These are phyloP conservation scores for Rhamnella rubrinervis DNA, from an alignment of 331 rosid species.

Conservation along the genomic window DNA sequence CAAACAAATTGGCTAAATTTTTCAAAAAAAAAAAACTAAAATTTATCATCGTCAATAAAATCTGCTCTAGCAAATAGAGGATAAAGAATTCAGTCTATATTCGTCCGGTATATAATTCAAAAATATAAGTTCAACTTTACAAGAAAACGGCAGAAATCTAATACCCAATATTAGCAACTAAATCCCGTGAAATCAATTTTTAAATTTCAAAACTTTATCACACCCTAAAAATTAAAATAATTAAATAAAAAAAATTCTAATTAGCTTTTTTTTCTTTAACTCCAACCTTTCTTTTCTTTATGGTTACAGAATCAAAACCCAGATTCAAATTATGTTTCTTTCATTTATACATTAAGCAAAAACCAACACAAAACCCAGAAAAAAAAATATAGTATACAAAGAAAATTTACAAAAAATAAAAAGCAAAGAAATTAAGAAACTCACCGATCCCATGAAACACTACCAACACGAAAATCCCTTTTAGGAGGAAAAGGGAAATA, in stretches of 20 bases:
- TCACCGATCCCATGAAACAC: conserved; percentile 53
- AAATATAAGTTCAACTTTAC: background rate
- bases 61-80: too few relatives aligned
- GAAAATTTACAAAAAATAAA: background rate
- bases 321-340: conserved; percentile 12
- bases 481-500: conserved; percentile 9
- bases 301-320: conserved; percentile 2
- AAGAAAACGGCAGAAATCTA: conserved; percentile 28
- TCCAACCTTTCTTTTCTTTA: background rate
- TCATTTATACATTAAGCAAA: background rate
- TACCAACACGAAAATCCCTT: conserved; percentile 16
- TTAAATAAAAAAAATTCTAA: too few relatives aligned
- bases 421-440: conserved; percentile 30
- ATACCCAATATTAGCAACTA: conserved; percentile 15
- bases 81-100: too few relatives aligned
- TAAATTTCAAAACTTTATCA: conserved; percentile 41
- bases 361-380: conserved; percentile 10
- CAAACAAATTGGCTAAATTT: too few relatives aligned
- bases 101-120: background rate
- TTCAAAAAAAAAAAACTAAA: too few relatives aligned
- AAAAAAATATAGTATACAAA: conserved; percentile 4
- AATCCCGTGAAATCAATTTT: background rate
- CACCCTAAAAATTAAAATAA: background rate
- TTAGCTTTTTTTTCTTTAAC: background rate
- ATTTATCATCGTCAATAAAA: too few relatives aligned